phyloP scores from a whole-genome alignment of 2,329 filamentous ascomycete species.

The Xylariaceae sp. region DNA sequence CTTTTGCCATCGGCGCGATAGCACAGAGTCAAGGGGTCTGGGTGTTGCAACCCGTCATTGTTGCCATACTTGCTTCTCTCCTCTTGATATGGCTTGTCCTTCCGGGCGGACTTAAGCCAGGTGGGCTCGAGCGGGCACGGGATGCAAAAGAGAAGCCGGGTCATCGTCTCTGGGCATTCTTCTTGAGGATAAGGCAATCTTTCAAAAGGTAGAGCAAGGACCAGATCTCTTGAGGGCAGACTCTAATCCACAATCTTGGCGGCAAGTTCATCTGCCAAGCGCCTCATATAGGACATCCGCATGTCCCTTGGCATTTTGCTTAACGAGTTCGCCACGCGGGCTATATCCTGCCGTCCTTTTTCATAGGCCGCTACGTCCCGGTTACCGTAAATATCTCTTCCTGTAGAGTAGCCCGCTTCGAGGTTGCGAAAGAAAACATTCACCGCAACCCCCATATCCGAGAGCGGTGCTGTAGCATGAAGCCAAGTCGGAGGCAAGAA shows the following conservation, averaged over 20 bases:
- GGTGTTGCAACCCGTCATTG: constrained; percentile 53
- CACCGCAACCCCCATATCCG: constrained; percentile 67
- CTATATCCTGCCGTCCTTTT: constrained; percentile 69
- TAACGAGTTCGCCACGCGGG: constrained; percentile 62
- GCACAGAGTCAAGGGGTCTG: constrained; percentile 54
- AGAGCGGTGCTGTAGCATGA: constrained; percentile 64
- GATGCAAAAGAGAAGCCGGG: constrained; percentile 36
- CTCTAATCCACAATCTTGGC: no score
- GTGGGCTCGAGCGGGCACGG: constrained; percentile 39
- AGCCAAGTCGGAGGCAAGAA: constrained; percentile 83
- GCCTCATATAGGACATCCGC: constrained; percentile 69
- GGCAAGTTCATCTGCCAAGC: constrained; percentile 65
- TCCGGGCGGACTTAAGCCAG: constrained; percentile 36
- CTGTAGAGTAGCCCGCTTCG: constrained; percentile 62
- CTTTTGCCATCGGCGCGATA: constrained; percentile 66
- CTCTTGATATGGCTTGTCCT: constrained; percentile 43
- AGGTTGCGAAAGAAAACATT: constrained; percentile 84
- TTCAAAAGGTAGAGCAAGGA: no score
- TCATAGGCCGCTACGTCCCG: constrained; percentile 81
- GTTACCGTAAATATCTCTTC: constrained; percentile 84
- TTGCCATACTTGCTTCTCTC: constrained; percentile 46
- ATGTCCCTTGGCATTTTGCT: constrained; percentile 61
- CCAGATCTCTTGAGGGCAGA: no score
- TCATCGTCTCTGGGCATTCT: constrained; percentile 13
- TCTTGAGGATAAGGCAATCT: background rate